A percentile compares a stretch with the other conserved stretches of the same genome.
These are phyloP conservation scores for Aureobasidium sp. DNA, from an alignment of 2,329 filamentous ascomycete species.

Conservation along the genomic window DNA sequence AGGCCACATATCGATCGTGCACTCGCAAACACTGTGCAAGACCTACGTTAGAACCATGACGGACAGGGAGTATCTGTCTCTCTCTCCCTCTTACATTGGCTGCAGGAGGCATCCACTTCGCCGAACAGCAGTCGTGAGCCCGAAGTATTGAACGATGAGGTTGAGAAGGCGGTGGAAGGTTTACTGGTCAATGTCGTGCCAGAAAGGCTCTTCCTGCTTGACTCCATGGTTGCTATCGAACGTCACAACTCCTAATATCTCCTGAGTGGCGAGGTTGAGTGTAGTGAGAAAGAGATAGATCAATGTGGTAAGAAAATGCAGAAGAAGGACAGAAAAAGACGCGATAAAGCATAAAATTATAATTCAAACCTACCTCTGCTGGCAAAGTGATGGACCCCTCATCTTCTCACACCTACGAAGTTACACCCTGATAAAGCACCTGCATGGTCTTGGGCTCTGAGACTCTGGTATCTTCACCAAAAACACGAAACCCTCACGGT, in stretches of 20 bases:
- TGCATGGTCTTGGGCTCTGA: neutral
- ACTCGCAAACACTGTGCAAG: conserved; percentile 35
- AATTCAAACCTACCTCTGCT: neutral
- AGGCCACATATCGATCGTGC: conserved; percentile 44
- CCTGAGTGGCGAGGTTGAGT: neutral
- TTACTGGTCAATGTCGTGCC: conserved; percentile 25
- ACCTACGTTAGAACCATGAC: conserved; percentile 2
- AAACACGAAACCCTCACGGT: conserved; percentile 29
- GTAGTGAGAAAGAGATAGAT: neutral
- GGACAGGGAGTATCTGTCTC: neutral
- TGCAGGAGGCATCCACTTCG: conserved; percentile 41
- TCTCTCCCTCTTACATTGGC: conserved; percentile 25
- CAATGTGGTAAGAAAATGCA: neutral
- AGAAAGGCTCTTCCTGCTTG: neutral
- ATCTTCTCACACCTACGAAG: conserved; percentile 2
- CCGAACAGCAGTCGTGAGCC: conserved; percentile 40
- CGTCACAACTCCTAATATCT: neutral
- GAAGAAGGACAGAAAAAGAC: neutral
- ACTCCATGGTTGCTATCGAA: neutral
- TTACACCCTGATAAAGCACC: neutral
- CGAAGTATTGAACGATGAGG: conserved; percentile 26
- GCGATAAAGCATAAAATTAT: neutral
- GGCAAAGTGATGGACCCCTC: conserved; percentile 19
- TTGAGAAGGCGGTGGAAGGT: conserved; percentile 29
- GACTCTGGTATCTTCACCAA: neutral